phyloP scores from a whole-genome alignment of 2,329 filamentous ascomycete species.

The Mycosphaerella sp. region DNA sequence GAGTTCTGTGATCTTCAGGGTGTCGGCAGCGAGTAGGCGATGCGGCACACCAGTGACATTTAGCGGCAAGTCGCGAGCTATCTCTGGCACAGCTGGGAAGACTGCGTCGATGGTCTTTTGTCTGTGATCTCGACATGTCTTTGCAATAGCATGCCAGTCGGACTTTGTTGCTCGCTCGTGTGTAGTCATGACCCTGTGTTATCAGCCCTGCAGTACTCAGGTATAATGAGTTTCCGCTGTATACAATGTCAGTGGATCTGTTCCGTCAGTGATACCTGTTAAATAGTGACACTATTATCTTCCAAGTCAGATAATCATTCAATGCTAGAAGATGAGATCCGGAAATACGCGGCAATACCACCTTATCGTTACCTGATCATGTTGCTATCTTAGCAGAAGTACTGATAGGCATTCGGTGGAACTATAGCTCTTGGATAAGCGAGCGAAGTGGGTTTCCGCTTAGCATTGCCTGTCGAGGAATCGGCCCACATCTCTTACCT shows the following conservation, averaged over 20 bases:
- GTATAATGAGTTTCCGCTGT: not conserved
- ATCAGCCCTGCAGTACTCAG: not conserved
- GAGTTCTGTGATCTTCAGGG: conserved; percentile 47
- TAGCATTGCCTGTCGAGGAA: not conserved
- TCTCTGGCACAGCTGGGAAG: conserved; percentile 36
- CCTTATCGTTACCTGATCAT: not conserved
- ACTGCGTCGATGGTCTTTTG: conserved; percentile 41
- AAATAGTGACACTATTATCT: not conserved
- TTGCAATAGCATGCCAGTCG: conserved; percentile 44
- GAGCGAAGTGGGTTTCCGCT: not conserved
- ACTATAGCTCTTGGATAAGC: not conserved
- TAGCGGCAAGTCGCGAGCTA: conserved; percentile 35
- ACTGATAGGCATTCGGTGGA: not conserved
- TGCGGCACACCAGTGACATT: conserved; percentile 44
- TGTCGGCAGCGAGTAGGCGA: conserved; percentile 41
- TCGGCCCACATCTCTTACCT: too few species aligned
- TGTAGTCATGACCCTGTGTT: not conserved
- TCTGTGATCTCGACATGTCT: conserved; percentile 42
- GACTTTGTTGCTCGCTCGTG: not conserved
- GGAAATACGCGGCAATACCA: not conserved
- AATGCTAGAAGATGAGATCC: not conserved
- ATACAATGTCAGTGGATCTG: not conserved
- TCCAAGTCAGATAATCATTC: not conserved
- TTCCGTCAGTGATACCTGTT: too few species aligned
- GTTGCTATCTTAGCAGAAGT: not conserved